Conservation (phyloP, 768 basidiomycete genomes). For the Strobilomyces dryophilus region DNA sequence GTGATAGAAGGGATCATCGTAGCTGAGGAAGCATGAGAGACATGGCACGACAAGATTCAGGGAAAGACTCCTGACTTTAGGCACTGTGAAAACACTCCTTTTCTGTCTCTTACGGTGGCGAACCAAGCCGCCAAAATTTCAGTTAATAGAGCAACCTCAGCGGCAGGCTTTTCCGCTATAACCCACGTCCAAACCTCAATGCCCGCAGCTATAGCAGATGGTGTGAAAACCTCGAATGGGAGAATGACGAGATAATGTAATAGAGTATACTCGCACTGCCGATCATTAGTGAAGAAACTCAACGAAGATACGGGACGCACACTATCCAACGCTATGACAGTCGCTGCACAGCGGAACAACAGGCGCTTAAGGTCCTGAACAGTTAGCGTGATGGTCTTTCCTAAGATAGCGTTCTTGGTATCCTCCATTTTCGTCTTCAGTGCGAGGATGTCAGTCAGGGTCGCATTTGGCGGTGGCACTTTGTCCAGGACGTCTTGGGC, state of each 20-base stretch:
- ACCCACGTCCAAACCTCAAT: slow-evolving; percentile 98
- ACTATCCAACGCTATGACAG: slow-evolving; percentile 64
- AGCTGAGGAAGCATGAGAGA: slow-evolving; percentile 44
- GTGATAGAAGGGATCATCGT: slow-evolving; percentile 82
- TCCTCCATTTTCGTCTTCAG: slow-evolving; percentile 66
- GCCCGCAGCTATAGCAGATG: slow-evolving; percentile 78
- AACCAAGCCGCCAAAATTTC: slow-evolving; percentile 90
- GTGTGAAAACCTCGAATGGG: slow-evolving; percentile 88
- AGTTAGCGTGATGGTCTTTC: slow-evolving; percentile 68
- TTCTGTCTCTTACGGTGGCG: slow-evolving; percentile 67
- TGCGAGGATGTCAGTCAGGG: slow-evolving; percentile 56
- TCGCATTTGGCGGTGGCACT: slow-evolving; percentile 54
- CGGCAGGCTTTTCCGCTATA: slow-evolving; percentile 75
- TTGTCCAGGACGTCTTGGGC: slow-evolving; percentile 59
- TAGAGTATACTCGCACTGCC: slow-evolving; percentile 81
- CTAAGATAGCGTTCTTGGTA: slow-evolving; percentile 63
- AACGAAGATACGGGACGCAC: slow-evolving; percentile 31
- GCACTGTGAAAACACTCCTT: slow-evolving; percentile 77
- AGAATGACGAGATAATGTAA: slow-evolving; percentile 83
- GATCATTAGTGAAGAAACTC: slow-evolving; percentile 1
- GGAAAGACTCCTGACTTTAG: slow-evolving; percentile 60
- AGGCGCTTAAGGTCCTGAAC: slow-evolving; percentile 82
- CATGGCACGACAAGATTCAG: not conserved
- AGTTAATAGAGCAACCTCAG: slow-evolving; percentile 80
- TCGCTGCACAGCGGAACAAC: slow-evolving; percentile 82